Conservation (phyloP, 2,329 filamentous ascomycete species). For the Pseudogymnoascus pannorum region DNA sequence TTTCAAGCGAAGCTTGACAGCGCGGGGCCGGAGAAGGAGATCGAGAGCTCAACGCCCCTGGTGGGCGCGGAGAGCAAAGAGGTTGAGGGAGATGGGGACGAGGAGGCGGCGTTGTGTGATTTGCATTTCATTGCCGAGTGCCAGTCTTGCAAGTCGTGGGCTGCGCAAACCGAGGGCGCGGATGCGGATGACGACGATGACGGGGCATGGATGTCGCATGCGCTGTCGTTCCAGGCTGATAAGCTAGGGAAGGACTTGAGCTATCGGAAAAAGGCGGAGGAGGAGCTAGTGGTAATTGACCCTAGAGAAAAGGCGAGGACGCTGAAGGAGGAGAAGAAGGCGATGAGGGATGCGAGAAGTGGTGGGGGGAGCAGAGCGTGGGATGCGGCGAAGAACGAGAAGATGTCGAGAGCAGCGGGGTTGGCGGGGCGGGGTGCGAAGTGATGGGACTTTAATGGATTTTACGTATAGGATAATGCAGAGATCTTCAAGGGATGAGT, state of each 20-base stretch:
- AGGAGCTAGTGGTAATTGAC: conserved; percentile 89
- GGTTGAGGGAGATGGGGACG: conserved; percentile 41
- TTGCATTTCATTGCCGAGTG: conserved; percentile 94
- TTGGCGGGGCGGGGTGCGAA: conserved; percentile 50
- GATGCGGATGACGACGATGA: conserved; percentile 52
- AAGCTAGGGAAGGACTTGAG: conserved; percentile 82
- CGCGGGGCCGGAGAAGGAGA: conserved; percentile 36
- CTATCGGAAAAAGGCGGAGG: conserved; percentile 85
- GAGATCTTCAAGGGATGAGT: neutral
- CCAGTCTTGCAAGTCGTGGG: conserved; percentile 84
- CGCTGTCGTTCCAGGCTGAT: conserved; percentile 80
- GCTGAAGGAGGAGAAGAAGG: conserved; percentile 57
- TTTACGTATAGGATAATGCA: neutral
- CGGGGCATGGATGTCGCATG: conserved; percentile 78
- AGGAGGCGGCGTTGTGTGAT: conserved; percentile 75
- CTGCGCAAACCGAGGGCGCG: conserved; percentile 43
- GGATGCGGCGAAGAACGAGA: conserved; percentile 52
- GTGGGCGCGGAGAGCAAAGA: conserved; percentile 23
- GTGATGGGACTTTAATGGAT: conserved; percentile 26
- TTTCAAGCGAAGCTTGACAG: conserved; percentile 73
- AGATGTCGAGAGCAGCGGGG: conserved; percentile 46
- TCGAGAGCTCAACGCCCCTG: conserved; percentile 19
- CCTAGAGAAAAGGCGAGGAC: conserved; percentile 74
- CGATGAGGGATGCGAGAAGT: conserved; percentile 45
- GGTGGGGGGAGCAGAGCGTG: conserved; percentile 45